Evolutionary conservation across 768 basidiomycete species (phyloP), one percentile per base, ranked within the genome.

Genomic region (Tricholoma furcatifolium): DNA sequence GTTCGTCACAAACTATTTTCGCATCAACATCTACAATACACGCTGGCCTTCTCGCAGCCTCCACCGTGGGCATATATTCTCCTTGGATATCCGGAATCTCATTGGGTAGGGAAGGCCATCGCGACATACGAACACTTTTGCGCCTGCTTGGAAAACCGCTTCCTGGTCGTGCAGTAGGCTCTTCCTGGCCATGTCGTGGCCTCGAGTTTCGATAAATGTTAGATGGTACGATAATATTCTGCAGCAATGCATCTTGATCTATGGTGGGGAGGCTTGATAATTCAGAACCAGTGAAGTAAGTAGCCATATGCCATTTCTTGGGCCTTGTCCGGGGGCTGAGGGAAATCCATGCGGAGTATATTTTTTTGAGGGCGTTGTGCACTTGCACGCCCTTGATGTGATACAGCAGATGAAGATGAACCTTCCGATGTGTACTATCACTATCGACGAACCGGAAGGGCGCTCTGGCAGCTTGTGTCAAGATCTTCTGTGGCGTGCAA

Each of bases 261-360:
- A 80, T 69, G 11, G 77, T 79, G 27, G 78, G 78, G 38, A 80
- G 72, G 43, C 64, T 67, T 24, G 71, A 66, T 51, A 78, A 68
- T 60, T 80, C 79, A 24, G 73, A 70, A 57, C 80, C 75, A 36
- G 76, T 73, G 62, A 80, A 80, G 61, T 80, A 81, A 21, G 79
- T 77, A 45, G 84, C 84, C 51, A 86, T 70, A 64, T 85, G 85
- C 82, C 82, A n/a, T n/a, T n/a, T n/a, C 61, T 80, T 74, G 43
- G 80, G 80, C 55, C 67, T 72, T 6, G 72, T 66, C 51, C 74
- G 74, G 18, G 73, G 72, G 47, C 73, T 66, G 39, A n/a, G n/a
- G n/a, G n/a, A n/a, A n/a, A 74, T 81, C 76, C 78, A 83, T 20
- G 82, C 84, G 15, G 84, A 85, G 64, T 87, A 87, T n/a, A 84